phyloP scores from a whole-genome alignment of 805 yeast genomes.

The Diddensiella santjacobensis region DNA sequence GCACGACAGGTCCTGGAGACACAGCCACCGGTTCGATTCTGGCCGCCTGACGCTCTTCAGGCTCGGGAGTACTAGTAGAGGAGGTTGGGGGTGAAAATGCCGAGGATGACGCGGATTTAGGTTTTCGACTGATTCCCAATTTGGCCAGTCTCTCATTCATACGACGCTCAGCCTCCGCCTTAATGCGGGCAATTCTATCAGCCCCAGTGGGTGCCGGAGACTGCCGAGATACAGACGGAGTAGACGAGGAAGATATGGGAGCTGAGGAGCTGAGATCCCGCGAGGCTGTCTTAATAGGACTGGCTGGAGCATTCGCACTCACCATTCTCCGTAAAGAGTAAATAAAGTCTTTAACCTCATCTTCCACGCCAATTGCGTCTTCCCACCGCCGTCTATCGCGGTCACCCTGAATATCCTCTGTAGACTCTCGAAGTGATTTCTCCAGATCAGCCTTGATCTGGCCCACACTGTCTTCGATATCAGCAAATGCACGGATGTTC shows the following conservation, averaged over 20 bases:
- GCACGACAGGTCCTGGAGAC: conserved; percentile 18
- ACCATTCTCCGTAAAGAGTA: conserved; percentile 39
- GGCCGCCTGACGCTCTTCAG: conserved; percentile 6
- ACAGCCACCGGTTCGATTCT: conserved; percentile 13
- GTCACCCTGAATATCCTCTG: conserved; percentile 31
- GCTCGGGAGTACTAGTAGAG: conserved; percentile 12
- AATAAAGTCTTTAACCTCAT: conserved; percentile 63
- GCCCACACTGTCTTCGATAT: conserved; percentile 66
- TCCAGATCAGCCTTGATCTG: conserved; percentile 54
- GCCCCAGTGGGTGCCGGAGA: conserved; percentile 50
- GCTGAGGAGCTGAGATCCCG: conserved; percentile 1
- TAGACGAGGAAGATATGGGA: conserved; percentile 6
- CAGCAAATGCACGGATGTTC: conserved; percentile 60
- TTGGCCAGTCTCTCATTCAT: conserved; percentile 85
- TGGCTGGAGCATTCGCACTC: conserved; percentile 10
- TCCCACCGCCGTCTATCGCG: conserved; percentile 74
- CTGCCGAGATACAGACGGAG: conserved; percentile 6
- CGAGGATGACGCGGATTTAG: conserved; percentile 19
- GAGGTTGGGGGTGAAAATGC: conserved; percentile 23
- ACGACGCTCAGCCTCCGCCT: conserved; percentile 74
- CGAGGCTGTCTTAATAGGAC: neutral
- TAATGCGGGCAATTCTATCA: conserved; percentile 73
- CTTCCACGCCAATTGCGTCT: conserved; percentile 69
- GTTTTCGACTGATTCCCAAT: conserved; percentile 53
- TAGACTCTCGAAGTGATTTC: conserved; percentile 38